Conservation (phyloP, 1,284 basidiomycete genomes). For the Ustilago curta region DNA sequence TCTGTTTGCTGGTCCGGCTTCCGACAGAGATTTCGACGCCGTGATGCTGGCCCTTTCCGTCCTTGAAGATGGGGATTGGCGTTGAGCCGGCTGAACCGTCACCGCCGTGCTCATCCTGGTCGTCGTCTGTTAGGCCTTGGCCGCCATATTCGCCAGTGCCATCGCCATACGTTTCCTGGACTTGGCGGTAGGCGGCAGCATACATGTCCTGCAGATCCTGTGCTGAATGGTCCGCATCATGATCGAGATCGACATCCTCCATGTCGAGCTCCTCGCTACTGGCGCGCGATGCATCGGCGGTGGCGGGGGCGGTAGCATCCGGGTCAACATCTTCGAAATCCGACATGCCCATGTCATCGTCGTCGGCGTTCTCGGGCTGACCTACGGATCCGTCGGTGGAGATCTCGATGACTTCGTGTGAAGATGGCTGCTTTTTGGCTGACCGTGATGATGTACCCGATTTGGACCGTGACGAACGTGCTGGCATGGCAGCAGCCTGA, state of each 20-base stretch:
- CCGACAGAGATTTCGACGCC: slow-evolving; percentile 52
- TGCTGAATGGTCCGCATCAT: slow-evolving; percentile 29
- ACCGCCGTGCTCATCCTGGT: slow-evolving; percentile 19
- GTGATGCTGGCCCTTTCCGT: slow-evolving; percentile 57
- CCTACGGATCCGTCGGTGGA: slow-evolving; percentile 30
- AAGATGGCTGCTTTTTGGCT: slow-evolving; percentile 5
- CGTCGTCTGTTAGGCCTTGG: slow-evolving; percentile 18
- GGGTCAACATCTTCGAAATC: slow-evolving; percentile 59
- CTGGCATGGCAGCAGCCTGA: slow-evolving; percentile 1
- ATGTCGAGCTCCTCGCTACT: slow-evolving; percentile 43
- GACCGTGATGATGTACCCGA: slow-evolving; percentile 2
- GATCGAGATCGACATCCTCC: slow-evolving; percentile 62
- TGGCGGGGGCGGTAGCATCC: not conserved
- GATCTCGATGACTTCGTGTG: slow-evolving; percentile 33
- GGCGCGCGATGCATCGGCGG: slow-evolving; percentile 13
- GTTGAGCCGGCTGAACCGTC: slow-evolving; percentile 7
- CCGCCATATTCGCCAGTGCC: slow-evolving; percentile 26
- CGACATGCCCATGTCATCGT: slow-evolving; percentile 43
- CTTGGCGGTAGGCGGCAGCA: slow-evolving; percentile 50
- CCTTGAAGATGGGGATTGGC: slow-evolving; percentile 50
- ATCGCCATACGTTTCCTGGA: slow-evolving; percentile 30
- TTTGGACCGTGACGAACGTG: slow-evolving; percentile 13
- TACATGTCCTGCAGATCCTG: slow-evolving; percentile 50
- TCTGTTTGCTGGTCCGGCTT: slow-evolving; percentile 21
- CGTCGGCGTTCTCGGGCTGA: slow-evolving; percentile 14